Evolutionary conservation across 1,284 basidiomycete genomes (phyloP).

Genomic region (Apiotrichum laibachii): DNA sequence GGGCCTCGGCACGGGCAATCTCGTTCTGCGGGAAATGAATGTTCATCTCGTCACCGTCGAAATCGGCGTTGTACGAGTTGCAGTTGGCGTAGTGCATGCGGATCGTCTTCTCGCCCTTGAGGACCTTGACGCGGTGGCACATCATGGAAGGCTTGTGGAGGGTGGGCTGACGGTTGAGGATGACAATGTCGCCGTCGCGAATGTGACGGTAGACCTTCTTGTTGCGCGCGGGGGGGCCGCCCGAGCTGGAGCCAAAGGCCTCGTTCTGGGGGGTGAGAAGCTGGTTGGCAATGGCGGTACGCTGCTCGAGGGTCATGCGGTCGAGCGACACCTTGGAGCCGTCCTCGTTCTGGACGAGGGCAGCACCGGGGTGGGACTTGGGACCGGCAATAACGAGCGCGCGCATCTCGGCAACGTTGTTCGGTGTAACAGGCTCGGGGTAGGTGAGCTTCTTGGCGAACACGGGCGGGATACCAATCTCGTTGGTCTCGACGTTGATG

Average conservation of each 20-base stretch:
- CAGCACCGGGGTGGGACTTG: slow-evolving; percentile 85
- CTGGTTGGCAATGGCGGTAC: slow-evolving; percentile 95
- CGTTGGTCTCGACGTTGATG: slow-evolving; percentile 98
- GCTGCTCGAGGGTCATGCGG: slow-evolving; percentile 77
- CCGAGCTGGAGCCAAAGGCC: slow-evolving; percentile 54
- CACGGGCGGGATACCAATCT: slow-evolving; percentile 96
- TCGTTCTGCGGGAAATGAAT: slow-evolving; percentile 94
- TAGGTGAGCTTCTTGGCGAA: slow-evolving; percentile 97
- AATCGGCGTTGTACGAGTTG: slow-evolving; percentile 99
- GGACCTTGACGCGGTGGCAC: slow-evolving; percentile 89
- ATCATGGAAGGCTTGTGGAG: slow-evolving; percentile 99
- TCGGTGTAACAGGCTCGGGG: slow-evolving; percentile 91
- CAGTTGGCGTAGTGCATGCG: slow-evolving; percentile 99
- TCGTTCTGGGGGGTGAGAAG: slow-evolving; percentile 86
- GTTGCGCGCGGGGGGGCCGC: slow-evolving; percentile 70
- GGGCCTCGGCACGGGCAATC: slow-evolving; percentile 85
- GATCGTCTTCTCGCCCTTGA: slow-evolving; percentile 97
- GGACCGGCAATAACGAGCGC: slow-evolving; percentile 91
- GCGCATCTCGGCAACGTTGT: slow-evolving; percentile 85
- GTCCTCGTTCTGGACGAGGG: slow-evolving; percentile 93
- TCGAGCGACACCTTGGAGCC: slow-evolving; percentile 81
- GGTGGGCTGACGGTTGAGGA: slow-evolving; percentile 97
- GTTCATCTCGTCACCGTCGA: slow-evolving; percentile 99
- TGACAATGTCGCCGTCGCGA: slow-evolving; percentile 89
- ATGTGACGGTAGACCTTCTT: slow-evolving; percentile 98